Evolutionary conservation across 208 protist genomes (phyloP).

Genomic region (Acanthamoeba culbertsoni): DNA sequence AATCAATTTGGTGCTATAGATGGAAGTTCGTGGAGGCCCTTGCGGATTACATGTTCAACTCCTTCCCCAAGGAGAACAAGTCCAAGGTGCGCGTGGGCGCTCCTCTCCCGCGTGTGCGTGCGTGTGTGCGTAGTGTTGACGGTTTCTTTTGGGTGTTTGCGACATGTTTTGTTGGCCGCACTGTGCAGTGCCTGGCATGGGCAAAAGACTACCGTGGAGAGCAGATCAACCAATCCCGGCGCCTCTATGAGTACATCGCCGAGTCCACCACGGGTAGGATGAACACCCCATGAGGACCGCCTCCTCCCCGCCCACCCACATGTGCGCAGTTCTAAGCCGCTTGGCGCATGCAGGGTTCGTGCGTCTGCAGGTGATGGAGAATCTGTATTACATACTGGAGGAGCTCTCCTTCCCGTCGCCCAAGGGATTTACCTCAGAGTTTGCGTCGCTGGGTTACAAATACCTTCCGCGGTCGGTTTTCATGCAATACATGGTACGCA

Average conservation of each 20-base stretch:
- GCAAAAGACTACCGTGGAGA: not conserved
- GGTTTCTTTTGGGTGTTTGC: not conserved
- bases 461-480: not conserved
- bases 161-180: too few relatives aligned
- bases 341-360: not conserved
- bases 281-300: not conserved
- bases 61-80: not conserved
- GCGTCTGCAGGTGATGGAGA: not conserved
- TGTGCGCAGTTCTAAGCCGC: not conserved
- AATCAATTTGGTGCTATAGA: too few relatives aligned
- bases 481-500: not conserved
- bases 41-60: constrained; percentile 9
- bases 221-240: not conserved
- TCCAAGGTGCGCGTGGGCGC: not conserved
- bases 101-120: not conserved
- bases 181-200: not conserved
- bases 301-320: too few relatives aligned
- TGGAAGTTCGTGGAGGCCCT: not conserved
- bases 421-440: not conserved
- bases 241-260: not conserved
- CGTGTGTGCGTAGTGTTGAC: too few relatives aligned
- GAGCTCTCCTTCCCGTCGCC: not conserved
- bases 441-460: not conserved
- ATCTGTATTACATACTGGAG: not conserved
- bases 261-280: not conserved